phyloP scores from a whole-genome alignment of 2,329 filamentous ascomycete genomes.

The Calonectria naviculata region DNA sequence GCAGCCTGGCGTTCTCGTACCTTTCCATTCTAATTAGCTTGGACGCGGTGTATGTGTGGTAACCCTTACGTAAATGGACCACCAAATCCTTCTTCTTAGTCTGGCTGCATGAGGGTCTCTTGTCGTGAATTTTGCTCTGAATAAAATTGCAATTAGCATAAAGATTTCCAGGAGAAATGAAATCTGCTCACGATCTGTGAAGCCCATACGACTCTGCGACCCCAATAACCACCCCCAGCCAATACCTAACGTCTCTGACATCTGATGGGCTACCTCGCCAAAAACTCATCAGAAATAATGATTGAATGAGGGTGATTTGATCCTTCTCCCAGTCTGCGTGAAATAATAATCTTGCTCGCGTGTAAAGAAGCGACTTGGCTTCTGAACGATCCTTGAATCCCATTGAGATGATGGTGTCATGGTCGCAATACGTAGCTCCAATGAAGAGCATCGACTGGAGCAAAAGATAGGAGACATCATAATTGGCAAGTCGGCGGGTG shows the following conservation, averaged over 20 bases:
- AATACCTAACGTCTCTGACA: constrained; percentile 61
- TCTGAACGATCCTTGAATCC: constrained; percentile 60
- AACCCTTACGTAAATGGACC: constrained; percentile 62
- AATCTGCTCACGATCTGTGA: constrained; percentile 49
- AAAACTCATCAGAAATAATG: constrained; percentile 65
- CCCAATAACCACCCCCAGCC: constrained; percentile 62
- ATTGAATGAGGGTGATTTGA: constrained; percentile 60
- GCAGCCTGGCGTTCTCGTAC: constrained; percentile 51
- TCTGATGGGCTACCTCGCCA: constrained; percentile 62
- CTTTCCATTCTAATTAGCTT: constrained; percentile 29
- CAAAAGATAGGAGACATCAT: constrained; percentile 59
- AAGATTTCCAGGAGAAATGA: not conserved
- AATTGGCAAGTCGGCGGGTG: constrained; percentile 49
- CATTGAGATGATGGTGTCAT: constrained; percentile 54
- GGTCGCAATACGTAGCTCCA: constrained; percentile 63
- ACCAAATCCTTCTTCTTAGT: constrained; percentile 62
- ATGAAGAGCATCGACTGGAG: constrained; percentile 66
- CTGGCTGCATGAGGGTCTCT: constrained; percentile 41
- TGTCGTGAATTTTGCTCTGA: constrained; percentile 40
- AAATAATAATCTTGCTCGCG: constrained; percentile 61
- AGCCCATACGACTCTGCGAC: constrained; percentile 62
- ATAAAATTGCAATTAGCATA: not conserved
- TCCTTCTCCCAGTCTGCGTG: constrained; percentile 65
- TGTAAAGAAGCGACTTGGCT: constrained; percentile 62
- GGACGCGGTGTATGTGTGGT: not conserved